Base-by-base conservation (phyloP, 371 early-diverging fungal species). In the Lichtheimia ramosa region DNA sequence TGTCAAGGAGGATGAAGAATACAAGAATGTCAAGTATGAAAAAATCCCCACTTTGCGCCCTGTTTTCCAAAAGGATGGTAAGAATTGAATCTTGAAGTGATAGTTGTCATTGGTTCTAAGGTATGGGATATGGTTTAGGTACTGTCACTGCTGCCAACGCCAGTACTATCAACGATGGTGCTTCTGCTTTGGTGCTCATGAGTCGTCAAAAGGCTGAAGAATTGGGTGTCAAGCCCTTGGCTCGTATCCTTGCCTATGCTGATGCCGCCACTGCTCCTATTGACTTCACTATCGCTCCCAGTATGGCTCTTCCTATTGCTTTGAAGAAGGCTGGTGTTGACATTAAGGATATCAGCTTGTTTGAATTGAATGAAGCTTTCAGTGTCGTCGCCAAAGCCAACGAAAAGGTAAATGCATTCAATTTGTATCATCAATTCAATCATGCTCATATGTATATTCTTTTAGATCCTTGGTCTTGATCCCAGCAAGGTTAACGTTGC, bases 141-240 rank as follows among this genome's bases (percentile, higher is more conserved):
- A 92, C 96, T 27, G 96, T 97, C 48, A 97, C 98, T 16, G 97
- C 97, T 23, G 94, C 96, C 62, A 99, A 97, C 75, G 88, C 98
- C 41, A 92, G 93, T 57, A 91, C 94, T 5, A 76, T 99, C 61
- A 92, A 88, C 71, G 99, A 99, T 71, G 99, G 98, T 67, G 99
- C 98, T 48, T 91, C 96, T 41, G 96, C 96, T 21, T 48, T 99
- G 52, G 90, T 98, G 48, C 77, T 99, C 64, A 90, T 93, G 81
- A 88, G 90, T 48, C 87, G 89, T 52, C 77, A 83, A 62, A 89
- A 87, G 68, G 91, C 93, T 49, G 70, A 81, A 23, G 83, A 84
- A 39, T 79, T 91, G 20, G 91, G 91, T 46, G 75, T 95, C 60
- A 89, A 85, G 74, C 94, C 96, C 28, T 65, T 97, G 62, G 97